Evolutionary conservation across 2,329 filamentous ascomycete genomes (phyloP), one percentile per base, ranked within the genome.

Genomic region (Grosmannia clavigera): DNA sequence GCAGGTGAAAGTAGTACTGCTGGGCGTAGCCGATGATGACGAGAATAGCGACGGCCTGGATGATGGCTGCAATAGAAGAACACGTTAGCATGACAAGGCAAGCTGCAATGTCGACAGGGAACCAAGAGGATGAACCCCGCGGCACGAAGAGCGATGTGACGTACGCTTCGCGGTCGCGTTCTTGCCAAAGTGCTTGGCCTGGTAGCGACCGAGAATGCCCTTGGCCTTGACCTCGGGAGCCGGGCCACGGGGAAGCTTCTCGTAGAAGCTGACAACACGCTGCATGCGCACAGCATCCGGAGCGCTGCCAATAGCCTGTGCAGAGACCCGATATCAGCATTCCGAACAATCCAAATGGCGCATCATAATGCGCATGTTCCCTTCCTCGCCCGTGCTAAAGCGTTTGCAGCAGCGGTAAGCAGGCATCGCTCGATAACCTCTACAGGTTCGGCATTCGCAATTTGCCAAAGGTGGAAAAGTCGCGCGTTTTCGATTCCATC

Each of bases 1-100:
- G 90, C 71, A 99, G 83, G 79, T 99, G 95, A 89, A 95, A 97
- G 84, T 99, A 97, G 86, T 99, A 99, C 81, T 96, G 92, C 80
- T 97, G 90, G 69, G 88, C 88, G 77, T 99, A 99, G 70, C 94
- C 92, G 68, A 97, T 73, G 66, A 84, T 76, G 66, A 96, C 78
- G 64, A 99, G 78, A 72, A 84, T 80, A 68, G 82, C 85, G 69
- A 99, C 87, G 69, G 85, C 81, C 76, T 99, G 94, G 69, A 95
- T 81, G 71, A 99, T 83, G 66, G 94, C 94, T 99, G 69, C 56
- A 62, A 33, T 6, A 31, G 29, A 3, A 27, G 7, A 55, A 12
- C 22, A 16, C 29, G 62, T 63, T 50, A 64, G 61, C 40, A 58
- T 33, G 4, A 9, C 14, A n/a, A 5, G 22, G 14, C 33, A 50